Conservation (phyloP, 805 yeast genomes). For the Hanseniaspora lachancei region DNA sequence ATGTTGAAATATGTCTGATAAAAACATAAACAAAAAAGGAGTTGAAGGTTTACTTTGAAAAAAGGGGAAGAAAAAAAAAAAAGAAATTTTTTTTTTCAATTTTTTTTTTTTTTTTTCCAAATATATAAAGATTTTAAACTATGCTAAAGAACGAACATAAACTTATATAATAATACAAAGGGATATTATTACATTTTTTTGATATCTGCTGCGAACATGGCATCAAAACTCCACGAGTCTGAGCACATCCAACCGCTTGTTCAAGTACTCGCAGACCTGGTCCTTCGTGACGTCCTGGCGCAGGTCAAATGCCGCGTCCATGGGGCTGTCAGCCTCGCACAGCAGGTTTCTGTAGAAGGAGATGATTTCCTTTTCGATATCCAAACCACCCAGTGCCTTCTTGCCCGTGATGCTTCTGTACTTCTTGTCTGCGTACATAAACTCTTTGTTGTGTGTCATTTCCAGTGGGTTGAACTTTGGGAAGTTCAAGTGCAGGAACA, state of each 20-base stretch:
- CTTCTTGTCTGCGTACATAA: slow-evolving; percentile 17
- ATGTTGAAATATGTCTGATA: no score
- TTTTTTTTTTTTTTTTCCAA: no score
- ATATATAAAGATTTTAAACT: no score
- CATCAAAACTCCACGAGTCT: not conserved
- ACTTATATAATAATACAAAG: no score
- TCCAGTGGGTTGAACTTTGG: slow-evolving; percentile 30
- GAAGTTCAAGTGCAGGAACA: slow-evolving; percentile 31
- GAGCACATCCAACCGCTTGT: not conserved
- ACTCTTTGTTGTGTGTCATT: slow-evolving; percentile 16
- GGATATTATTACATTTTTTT: no score
- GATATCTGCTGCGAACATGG: no score
- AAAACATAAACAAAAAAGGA: no score
- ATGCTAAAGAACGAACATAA: no score
- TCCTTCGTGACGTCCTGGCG: not conserved
- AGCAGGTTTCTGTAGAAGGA: not conserved
- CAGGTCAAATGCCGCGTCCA: not conserved
- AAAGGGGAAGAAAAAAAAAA: no score
- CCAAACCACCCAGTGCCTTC: not conserved
- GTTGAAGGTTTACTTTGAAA: no score
- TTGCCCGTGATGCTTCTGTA: not conserved
- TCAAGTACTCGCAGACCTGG: not conserved
- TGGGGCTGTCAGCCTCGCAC: not conserved
- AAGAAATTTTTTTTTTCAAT: no score
- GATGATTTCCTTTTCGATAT: slow-evolving; percentile 11